Evolutionary conservation across 345 rosid species (phyloP).

Genomic region (Nephelium lappaceum): DNA sequence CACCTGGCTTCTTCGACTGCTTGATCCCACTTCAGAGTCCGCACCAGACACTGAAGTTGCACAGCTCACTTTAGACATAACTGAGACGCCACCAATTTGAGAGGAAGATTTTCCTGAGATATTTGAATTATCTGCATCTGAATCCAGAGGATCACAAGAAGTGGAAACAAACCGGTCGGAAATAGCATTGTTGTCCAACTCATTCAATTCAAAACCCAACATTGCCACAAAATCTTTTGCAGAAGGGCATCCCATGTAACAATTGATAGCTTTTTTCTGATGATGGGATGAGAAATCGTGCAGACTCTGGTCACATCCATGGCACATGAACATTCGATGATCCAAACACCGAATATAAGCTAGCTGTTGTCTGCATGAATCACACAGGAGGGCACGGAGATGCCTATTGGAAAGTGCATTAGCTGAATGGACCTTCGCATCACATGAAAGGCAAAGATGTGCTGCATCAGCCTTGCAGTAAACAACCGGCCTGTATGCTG

Average conservation of each 20-base stretch:
- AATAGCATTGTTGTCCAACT: slow-evolving; percentile 24
- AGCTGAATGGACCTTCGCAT: slow-evolving; percentile 87
- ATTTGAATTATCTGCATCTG: slow-evolving; percentile 11
- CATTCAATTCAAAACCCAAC: slow-evolving; percentile 63
- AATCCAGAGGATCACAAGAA: slow-evolving; percentile 23
- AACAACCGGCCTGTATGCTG: slow-evolving; percentile 62
- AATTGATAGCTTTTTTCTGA: slow-evolving; percentile 44
- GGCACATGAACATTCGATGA: slow-evolving; percentile 65
- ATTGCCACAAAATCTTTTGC: slow-evolving; percentile 67
- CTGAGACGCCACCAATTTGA: slow-evolving; percentile 24
- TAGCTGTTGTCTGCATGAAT: slow-evolving; percentile 52
- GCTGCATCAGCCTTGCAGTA: slow-evolving; percentile 90
- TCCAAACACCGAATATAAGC: slow-evolving; percentile 60
- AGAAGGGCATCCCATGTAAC: slow-evolving; percentile 77
- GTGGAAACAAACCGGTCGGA: slow-evolving; percentile 25
- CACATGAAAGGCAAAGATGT: slow-evolving; percentile 80
- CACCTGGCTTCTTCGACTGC: slow-evolving; percentile 40
- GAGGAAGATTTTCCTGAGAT: slow-evolving; percentile 19
- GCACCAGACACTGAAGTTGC: slow-evolving; percentile 26
- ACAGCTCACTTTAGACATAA: slow-evolving; percentile 21
- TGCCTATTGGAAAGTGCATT: slow-evolving; percentile 79
- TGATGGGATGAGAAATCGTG: slow-evolving; percentile 56
- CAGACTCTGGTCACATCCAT: slow-evolving; percentile 54
- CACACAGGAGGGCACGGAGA: slow-evolving; percentile 73
- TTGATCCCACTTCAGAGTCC: slow-evolving; percentile 30